Base-by-base conservation (phyloP, 495 filamentous ascomycete genomes). In the Hyphodiscus hymeniophilus region DNA sequence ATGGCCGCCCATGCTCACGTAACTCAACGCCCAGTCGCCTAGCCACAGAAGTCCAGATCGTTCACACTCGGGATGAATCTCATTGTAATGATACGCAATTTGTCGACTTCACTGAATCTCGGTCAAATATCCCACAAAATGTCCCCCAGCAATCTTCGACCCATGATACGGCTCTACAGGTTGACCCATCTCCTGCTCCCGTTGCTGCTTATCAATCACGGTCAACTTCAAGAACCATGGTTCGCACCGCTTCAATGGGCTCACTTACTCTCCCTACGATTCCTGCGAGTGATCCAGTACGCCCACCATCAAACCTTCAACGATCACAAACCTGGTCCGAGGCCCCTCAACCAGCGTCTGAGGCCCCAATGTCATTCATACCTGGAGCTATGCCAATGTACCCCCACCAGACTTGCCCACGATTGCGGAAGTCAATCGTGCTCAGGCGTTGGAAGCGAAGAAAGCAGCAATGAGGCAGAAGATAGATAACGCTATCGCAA, bases 401-500 rank as follows among this genome's bases (percentile, higher is more conserved):
- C 12, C 26, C 23, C 32, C 22, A 33, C n/a, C 51, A 28, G 31
- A 42, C 42, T 32, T 34, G 42, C 5, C 26, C 26, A 28, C 26
- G 4, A 28, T 28, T 28, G 26, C 26, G 26, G 26, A 28, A 10
- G 42, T 46, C 5, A 57, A 23, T 23, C 45, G 50, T 15, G 26
- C 26, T 10, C 26, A 28, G 10, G 38, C 48, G 1, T 36, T 42
- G 6, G 48, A 47, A 32, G 51, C 51, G 8, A 79, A 80, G 55
- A 82, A 79, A 56, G 73, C 76, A 45, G 64, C 70, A 1, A 85
- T 87, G 50, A 72, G 75, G 55, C 70, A 82, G 42, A 74, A 72
- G 35, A 65, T 94, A 8, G 79, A 88, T 38, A 68, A 66, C 33
- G 79, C 83, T 0, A 75, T 95, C 26, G 66, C 71, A 17, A 70